Evolutionary conservation across 352 stramenopile species (phyloP).

Genomic region (Lagenidium giganteum): DNA sequence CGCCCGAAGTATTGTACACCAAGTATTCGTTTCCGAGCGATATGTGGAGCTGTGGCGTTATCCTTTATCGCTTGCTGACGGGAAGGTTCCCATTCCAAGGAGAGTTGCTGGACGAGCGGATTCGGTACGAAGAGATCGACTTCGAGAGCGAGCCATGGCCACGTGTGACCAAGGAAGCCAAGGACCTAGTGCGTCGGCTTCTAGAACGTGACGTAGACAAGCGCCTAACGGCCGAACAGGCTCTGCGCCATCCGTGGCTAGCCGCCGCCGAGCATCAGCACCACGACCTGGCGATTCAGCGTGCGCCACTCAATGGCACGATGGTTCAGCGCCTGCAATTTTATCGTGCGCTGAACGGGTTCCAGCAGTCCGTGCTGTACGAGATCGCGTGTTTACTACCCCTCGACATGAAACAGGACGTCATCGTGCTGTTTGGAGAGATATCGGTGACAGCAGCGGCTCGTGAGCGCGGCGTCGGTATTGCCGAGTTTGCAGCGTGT

Average conservation of each 20-base stretch:
- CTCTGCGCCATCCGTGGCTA: conserved; percentile 66
- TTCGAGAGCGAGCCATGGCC: conserved; percentile 40
- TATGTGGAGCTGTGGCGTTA: conserved; percentile 76
- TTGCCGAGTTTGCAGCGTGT: conserved; percentile 49
- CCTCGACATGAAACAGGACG: conserved; percentile 44
- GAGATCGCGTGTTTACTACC: conserved; percentile 49
- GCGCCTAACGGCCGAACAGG: conserved; percentile 50
- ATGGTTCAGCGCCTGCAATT: conserved; percentile 71
- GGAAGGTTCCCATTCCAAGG: conserved; percentile 64
- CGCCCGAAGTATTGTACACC: conserved; percentile 54
- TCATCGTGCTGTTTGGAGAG: conserved; percentile 66
- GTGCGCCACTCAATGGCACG: conserved; percentile 39
- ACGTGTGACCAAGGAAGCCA: conserved; percentile 47
- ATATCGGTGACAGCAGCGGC: conserved; percentile 40
- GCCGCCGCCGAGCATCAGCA: too few relatives aligned
- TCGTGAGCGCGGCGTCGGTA: conserved; percentile 41
- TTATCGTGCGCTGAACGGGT: conserved; percentile 63
- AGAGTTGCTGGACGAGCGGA: conserved; percentile 55
- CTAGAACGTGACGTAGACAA: conserved; percentile 37
- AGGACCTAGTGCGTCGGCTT: conserved; percentile 38
- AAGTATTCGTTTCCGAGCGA: conserved; percentile 70
- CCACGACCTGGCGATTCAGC: too few relatives aligned
- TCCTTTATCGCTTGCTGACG: conserved; percentile 63
- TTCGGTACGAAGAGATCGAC: conserved; percentile 54
- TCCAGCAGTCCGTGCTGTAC: conserved; percentile 61